phyloP scores from a whole-genome alignment of 495 filamentous ascomycete genomes.

The Cercophora sp. region DNA sequence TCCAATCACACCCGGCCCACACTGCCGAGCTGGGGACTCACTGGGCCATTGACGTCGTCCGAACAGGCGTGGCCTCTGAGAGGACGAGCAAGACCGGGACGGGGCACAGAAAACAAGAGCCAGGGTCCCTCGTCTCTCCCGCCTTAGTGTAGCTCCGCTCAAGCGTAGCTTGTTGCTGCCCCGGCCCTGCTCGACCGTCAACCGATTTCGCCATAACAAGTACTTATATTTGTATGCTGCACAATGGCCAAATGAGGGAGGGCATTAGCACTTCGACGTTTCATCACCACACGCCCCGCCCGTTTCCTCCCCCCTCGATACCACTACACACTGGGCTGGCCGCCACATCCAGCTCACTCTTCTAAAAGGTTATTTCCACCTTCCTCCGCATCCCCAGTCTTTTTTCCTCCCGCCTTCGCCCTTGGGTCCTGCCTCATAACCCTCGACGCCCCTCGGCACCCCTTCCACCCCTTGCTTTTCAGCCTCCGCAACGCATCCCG shows the following conservation, averaged over 20 bases:
- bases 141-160: slow-evolving; percentile 29
- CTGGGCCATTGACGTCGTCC: slow-evolving; percentile 6
- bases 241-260: slow-evolving; percentile 46
- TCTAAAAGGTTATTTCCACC: slow-evolving; percentile 48
- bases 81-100: slow-evolving; percentile 23
- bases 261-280: slow-evolving; percentile 45
- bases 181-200: slow-evolving; percentile 20
- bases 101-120: slow-evolving; percentile 24
- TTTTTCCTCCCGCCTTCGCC: slow-evolving; percentile 10
- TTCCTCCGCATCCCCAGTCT: slow-evolving; percentile 23
- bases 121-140: slow-evolving; percentile 30
- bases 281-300: slow-evolving; percentile 47
- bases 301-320: slow-evolving; percentile 34
- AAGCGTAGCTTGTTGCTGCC: slow-evolving; percentile 20
- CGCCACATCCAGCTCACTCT: slow-evolving; percentile 49
- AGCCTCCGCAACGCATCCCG: slow-evolving; percentile 14
- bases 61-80: slow-evolving; percentile 14
- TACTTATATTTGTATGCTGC: slow-evolving; percentile 32
- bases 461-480: slow-evolving; percentile 8
- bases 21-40: slow-evolving; percentile 12
- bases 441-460: slow-evolving; percentile 9
- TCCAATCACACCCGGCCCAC: slow-evolving; percentile 8
- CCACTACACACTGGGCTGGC: slow-evolving; percentile 44
- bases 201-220: slow-evolving; percentile 26
- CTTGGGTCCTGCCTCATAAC: slow-evolving; percentile 11